Percentiles rank a stretch among this genome's conserved stretches.
phyloP scores from a whole-genome alignment of 2,329 filamentous ascomycete genomes.

The Escovopsis sp. region DNA sequence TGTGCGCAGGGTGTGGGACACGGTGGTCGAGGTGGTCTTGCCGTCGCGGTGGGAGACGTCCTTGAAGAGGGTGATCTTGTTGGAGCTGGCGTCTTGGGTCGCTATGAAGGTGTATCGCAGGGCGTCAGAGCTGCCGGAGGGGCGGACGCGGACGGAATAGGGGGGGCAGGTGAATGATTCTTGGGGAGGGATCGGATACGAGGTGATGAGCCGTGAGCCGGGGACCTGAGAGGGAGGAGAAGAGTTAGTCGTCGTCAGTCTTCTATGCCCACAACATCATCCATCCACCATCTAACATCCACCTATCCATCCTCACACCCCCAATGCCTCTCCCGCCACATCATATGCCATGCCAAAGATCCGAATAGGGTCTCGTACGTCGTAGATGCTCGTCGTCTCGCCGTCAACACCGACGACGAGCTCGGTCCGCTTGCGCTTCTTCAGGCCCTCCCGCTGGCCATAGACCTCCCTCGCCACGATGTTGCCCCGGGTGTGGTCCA shows the following conservation, averaged over 20 bases:
- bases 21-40: constrained; percentile 35
- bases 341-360: background rate
- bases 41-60: constrained; percentile 37
- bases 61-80: constrained; percentile 43
- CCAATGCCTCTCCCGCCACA: too few relatives aligned
- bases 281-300: too few relatives aligned
- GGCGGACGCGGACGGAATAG: constrained; percentile 39
- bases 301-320: too few relatives aligned
- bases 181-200: constrained; percentile 51
- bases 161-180: constrained; percentile 47
- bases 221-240: constrained; percentile 30
- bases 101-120: constrained; percentile 47
- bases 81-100: constrained; percentile 30
- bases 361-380: constrained; percentile 27
- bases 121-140: constrained; percentile 29
- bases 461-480: constrained; percentile 47
- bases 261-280: too few relatives aligned
- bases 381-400: constrained; percentile 50
- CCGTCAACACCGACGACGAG: constrained; percentile 49
- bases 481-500: constrained; percentile 33
- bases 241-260: too few relatives aligned
- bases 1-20: constrained; percentile 26
- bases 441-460: constrained; percentile 39
- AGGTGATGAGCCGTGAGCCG: constrained; percentile 45
- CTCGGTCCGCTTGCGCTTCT: constrained; percentile 48